phyloP scores from a whole-genome alignment of 2,329 filamentous ascomycete genomes.

The Tolypocladium ovalisporum region DNA sequence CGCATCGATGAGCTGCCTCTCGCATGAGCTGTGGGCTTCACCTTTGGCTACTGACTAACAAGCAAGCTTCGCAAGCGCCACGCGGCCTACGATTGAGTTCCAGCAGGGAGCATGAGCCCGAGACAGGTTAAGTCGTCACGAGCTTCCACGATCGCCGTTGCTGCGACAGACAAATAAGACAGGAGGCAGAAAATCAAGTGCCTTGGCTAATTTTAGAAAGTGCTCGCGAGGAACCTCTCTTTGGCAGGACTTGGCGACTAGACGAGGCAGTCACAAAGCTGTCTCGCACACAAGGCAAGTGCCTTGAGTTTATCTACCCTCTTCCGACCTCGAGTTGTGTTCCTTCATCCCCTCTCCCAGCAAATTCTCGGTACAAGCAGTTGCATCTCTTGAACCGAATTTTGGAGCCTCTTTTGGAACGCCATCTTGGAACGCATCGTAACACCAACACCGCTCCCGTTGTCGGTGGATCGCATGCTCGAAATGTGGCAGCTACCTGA shows the following conservation, averaged over 20 bases:
- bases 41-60: too few relatives aligned
- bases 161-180: not conserved
- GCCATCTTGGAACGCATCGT: constrained; percentile 15
- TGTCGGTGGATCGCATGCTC: not conserved
- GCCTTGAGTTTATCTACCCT: not conserved
- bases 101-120: not conserved
- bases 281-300: not conserved
- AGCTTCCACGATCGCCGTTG: not conserved
- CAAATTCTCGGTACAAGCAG: not conserved
- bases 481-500: not conserved
- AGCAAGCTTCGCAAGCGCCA: too few relatives aligned
- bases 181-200: not conserved
- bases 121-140: not conserved
- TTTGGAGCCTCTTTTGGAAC: constrained; percentile 12
- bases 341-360: not conserved
- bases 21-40: too few relatives aligned
- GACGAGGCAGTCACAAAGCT: not conserved
- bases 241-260: too few relatives aligned
- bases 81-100: not conserved
- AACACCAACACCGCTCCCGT: not conserved
- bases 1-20: too few relatives aligned
- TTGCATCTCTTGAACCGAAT: constrained; percentile 6
- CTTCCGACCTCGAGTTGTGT: not conserved
- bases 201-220: too few relatives aligned
- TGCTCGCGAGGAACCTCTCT: too few relatives aligned